Evolutionary conservation across 169 alveolate species (phyloP), one percentile per base, ranked within the genome.

Genomic region (Eimeria praecox): DNA sequence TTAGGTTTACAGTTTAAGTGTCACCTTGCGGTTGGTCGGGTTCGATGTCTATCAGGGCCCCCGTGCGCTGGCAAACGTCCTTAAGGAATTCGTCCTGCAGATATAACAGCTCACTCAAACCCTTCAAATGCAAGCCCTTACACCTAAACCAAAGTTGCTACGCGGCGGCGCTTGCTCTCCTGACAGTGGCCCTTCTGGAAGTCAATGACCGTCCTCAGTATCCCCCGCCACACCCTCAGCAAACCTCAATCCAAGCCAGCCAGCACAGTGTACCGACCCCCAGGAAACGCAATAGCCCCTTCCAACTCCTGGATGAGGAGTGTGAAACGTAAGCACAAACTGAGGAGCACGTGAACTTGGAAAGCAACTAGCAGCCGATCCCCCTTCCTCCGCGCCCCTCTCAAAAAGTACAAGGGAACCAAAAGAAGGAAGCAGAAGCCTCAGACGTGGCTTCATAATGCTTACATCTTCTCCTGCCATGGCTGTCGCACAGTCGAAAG

Each of bases 381-480:
- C 82, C 82, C 52, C 30, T 71, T 33, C 30, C 14, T 49, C 38
- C 22, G 3, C 38, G 40, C 75, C 5, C n/a, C 14, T 64, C 6
- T 64, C 75, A 64, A 66, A 66, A 66, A 12, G 46, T 10, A 33
- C 78, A 12, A 8, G 52, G 6, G 22, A 66, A 66, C 10, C 44
- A 30, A 2, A 38, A 38, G 35, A 33, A 16, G 9, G 75, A n/a
- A 46, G 40, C 49, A 71, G 52, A 64, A 78, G 44, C 5, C 3
- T 24, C 54, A 14, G 35, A 75, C 27, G 3, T 30, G 56, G 56
- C 92, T 71, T 12, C 91, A 40, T 38, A 9, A 33, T 35, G 82
- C 93, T 64, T 87, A 87, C 93, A 59, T 87, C 83, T 56, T 87
- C 93, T 12, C 93, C 93, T 59, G 93, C 78, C 93, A 87, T 87